Conservation (phyloP, 2,329 filamentous ascomycete species). For the Amesomyces nigricolor region DNA sequence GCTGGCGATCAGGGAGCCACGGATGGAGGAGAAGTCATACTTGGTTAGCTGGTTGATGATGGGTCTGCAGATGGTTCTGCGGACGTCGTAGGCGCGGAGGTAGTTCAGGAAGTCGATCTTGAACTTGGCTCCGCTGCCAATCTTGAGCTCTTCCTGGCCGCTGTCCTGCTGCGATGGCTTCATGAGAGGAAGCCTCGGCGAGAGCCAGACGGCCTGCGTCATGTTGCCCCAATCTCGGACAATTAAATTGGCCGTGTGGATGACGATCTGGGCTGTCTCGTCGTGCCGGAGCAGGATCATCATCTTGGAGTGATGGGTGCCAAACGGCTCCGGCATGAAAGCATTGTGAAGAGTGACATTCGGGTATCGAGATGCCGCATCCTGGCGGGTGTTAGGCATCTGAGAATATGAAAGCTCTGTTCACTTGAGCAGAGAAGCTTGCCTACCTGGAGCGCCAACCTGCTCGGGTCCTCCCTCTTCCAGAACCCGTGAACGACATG, state of each 20-base stretch:
- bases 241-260: slow-evolving; percentile 94
- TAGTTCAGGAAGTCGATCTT: slow-evolving; percentile 72
- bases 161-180: slow-evolving; percentile 3
- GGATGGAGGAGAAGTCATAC: slow-evolving; percentile 66
- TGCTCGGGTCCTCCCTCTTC: slow-evolving; percentile 60
- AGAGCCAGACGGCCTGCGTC: slow-evolving; percentile 78
- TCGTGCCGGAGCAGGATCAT: slow-evolving; percentile 76
- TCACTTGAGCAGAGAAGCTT: neutral
- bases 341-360: slow-evolving; percentile 69
- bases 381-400: slow-evolving; percentile 37
- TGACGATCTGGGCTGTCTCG: slow-evolving; percentile 68
- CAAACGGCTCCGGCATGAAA: slow-evolving; percentile 77
- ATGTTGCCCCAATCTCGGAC: slow-evolving; percentile 79
- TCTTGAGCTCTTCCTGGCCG: slow-evolving; percentile 23
- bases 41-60: slow-evolving; percentile 52
- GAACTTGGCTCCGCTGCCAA: slow-evolving; percentile 65
- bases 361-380: slow-evolving; percentile 52
- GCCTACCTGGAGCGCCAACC: slow-evolving; percentile 52
- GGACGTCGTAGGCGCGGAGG: slow-evolving; percentile 59
- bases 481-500: slow-evolving; percentile 58
- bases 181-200: slow-evolving; percentile 58
- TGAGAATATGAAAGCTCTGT: neutral
- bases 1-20: slow-evolving; percentile 70
- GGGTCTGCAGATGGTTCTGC: slow-evolving; percentile 44
- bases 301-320: slow-evolving; percentile 85